Evolutionary conservation across 257 asterid genomes (phyloP), one percentile per base, ranked within the genome.

Genomic region (Scutellaria minor): DNA sequence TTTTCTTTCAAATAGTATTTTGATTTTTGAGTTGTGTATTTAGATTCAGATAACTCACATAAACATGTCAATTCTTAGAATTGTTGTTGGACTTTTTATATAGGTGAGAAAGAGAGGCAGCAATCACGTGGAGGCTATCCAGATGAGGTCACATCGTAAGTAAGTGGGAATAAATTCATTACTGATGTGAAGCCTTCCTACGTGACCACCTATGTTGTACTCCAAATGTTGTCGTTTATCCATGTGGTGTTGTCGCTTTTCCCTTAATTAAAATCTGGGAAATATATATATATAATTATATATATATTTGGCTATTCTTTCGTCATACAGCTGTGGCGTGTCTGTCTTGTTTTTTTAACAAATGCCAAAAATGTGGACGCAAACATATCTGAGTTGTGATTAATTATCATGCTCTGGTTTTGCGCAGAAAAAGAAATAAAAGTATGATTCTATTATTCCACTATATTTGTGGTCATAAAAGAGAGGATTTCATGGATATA

Each of bases 141-240:
- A 31, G 5, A 31, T 31, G 37, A 31, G 37, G 37, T 31, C 37
- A 31, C 37, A 31, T 31, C 37, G 4, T 24, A 24, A 24, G 27
- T 2, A 24, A 24, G 27, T 24, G 27, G 27, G 27, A 24, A 24
- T 24, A 24, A 24, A 24, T 24, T 24, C 27, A 24, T 24, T 24
- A 24, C 27, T 24, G 27, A 24, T 24, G 27, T 24, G 27, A 24
- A 24, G 27, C 27, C 8, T 10, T 45, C 59, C 72, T 42, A 57
- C 73, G 55, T 54, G 60, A 66, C 37, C 37, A 31, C 37, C 37
- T 31, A 31, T 31, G 37, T 3, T 31, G 37, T 31, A 1, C 56
- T 22, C 42, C 22, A 45, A 65, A 51, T 73, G 78, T 14, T 56
- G 78, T 74, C 78, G 73, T 64, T 60, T 56, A 41, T 42, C 41